phyloP scores from a whole-genome alignment of 331 rosid genomes.

The Erythrophleum ivorense region DNA sequence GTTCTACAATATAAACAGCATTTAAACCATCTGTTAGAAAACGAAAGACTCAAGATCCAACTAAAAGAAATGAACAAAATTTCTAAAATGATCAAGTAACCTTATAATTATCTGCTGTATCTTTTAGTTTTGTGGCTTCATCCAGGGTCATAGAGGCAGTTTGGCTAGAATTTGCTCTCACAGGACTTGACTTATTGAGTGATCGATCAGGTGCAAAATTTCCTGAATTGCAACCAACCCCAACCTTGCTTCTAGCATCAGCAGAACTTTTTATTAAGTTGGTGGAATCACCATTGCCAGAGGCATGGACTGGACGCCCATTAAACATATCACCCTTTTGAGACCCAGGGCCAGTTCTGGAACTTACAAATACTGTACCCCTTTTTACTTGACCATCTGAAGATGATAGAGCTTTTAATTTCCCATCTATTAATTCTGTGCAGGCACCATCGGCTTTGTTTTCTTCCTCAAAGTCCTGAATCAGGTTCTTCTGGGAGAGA shows the following conservation, averaged over 20 bases:
- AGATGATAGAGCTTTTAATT: conserved; percentile 48
- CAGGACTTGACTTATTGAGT: conserved; percentile 52
- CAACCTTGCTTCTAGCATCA: conserved; percentile 39
- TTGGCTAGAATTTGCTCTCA: conserved; percentile 50
- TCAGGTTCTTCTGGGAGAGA: conserved; percentile 41
- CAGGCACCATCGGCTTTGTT: conserved; percentile 35
- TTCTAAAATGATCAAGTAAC: conserved; percentile 50
- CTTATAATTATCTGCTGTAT: conserved; percentile 69
- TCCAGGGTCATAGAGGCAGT: conserved; percentile 53
- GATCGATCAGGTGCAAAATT: conserved; percentile 49
- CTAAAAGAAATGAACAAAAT: conserved; percentile 38
- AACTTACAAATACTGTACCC: conserved; percentile 40
- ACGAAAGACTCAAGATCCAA: conserved; percentile 31
- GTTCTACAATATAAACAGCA: conserved; percentile 44
- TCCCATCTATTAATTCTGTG: conserved; percentile 47
- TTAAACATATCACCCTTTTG: conserved; percentile 45
- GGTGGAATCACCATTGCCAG: conserved; percentile 45
- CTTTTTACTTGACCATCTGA: conserved; percentile 45
- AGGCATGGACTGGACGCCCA: conserved; percentile 47
- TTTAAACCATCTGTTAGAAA: conserved; percentile 25
- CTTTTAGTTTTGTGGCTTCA: conserved; percentile 69
- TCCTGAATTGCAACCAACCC: conserved; percentile 38
- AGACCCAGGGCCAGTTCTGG: conserved; percentile 42
- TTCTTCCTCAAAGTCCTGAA: conserved; percentile 51
- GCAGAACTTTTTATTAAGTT: conserved; percentile 48